A percentile compares a stretch with the other conserved stretches of the same genome.
Conservation (phyloP, 228 moss, liverwort and hornwort species). For the Sphagnum fallax region DNA sequence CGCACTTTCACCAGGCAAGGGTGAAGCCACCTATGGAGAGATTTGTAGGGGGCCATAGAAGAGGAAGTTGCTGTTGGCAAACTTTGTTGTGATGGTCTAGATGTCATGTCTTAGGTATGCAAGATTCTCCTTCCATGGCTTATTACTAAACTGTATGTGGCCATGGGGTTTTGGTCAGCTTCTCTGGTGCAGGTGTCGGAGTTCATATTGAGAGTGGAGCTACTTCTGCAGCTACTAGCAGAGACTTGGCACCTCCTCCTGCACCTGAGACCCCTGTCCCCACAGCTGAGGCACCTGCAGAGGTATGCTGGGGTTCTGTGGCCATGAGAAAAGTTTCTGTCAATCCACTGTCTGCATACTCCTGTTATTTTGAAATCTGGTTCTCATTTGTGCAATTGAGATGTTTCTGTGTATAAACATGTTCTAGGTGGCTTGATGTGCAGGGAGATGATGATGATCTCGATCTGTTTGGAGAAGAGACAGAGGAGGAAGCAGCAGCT, state of each 20-base stretch:
- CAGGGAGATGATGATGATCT: conserved; percentile 37
- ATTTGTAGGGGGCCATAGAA: too few species aligned
- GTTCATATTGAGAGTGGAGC: conserved; percentile 48
- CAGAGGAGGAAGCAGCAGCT: conserved; percentile 42
- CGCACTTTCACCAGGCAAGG: too few species aligned
- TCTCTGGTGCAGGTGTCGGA: conserved; percentile 27
- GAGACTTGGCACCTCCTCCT: conserved; percentile 10
- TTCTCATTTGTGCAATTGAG: too few species aligned
- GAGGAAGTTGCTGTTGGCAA: too few species aligned
- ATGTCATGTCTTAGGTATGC: too few species aligned
- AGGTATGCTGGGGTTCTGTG: conserved; percentile 7
- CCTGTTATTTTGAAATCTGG: too few species aligned
- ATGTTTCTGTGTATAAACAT: too few species aligned
- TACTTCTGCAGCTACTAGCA: conserved; percentile 9
- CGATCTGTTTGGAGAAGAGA: conserved; percentile 45
- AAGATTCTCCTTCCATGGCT: not conserved
- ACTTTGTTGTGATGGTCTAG: too few species aligned
- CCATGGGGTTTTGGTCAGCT: conserved; percentile 7
- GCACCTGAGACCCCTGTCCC: conserved; percentile 8
- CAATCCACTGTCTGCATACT: too few species aligned
- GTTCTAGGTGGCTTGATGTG: too few species aligned
- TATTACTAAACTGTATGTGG: not conserved
- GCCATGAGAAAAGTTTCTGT: too few species aligned
- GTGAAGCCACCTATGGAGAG: too few species aligned
- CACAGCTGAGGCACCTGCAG: conserved; percentile 1